phyloP scores from a whole-genome alignment of 306 rosid genomes.

The Pachyrhizus erosus region DNA sequence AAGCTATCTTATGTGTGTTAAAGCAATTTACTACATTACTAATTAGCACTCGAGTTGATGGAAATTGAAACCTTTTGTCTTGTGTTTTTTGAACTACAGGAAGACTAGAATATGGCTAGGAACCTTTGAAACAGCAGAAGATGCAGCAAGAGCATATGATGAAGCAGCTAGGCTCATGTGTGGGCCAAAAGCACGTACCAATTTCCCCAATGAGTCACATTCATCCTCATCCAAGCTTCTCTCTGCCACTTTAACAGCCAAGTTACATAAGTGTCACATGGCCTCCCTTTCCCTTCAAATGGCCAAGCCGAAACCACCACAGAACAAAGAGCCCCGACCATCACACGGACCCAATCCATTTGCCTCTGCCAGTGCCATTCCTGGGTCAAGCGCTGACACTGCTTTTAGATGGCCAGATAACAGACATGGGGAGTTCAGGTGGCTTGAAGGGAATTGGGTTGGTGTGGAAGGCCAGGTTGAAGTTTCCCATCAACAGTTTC shows the following conservation, averaged over 20 bases:
- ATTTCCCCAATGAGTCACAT: conserved; percentile 66
- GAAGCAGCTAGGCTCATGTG: conserved; percentile 90
- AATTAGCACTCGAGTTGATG: neutral
- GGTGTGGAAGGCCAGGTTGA: conserved; percentile 40
- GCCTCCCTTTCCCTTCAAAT: conserved; percentile 78
- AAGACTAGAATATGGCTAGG: conserved; percentile 90
- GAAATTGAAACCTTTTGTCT: neutral
- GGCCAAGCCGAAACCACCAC: conserved; percentile 50
- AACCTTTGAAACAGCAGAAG: conserved; percentile 85
- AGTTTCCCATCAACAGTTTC: conserved; percentile 48
- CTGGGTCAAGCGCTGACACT: conserved; percentile 33
- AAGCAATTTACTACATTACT: no score
- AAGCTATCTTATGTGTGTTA: neutral
- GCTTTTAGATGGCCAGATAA: conserved; percentile 46
- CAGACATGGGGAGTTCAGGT: conserved; percentile 13
- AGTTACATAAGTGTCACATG: conserved; percentile 76
- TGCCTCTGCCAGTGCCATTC: conserved; percentile 25
- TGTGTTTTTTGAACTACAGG: conserved; percentile 41
- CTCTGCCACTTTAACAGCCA: conserved; percentile 67
- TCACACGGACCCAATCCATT: conserved; percentile 17
- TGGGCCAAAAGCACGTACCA: conserved; percentile 77
- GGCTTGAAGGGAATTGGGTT: conserved; percentile 51
- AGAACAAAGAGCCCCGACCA: conserved; percentile 42
- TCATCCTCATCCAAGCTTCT: conserved; percentile 66
- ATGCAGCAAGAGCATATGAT: conserved; percentile 91